Base-by-base conservation (phyloP, 1,284 basidiomycete species). In the Chiua sp. region DNA sequence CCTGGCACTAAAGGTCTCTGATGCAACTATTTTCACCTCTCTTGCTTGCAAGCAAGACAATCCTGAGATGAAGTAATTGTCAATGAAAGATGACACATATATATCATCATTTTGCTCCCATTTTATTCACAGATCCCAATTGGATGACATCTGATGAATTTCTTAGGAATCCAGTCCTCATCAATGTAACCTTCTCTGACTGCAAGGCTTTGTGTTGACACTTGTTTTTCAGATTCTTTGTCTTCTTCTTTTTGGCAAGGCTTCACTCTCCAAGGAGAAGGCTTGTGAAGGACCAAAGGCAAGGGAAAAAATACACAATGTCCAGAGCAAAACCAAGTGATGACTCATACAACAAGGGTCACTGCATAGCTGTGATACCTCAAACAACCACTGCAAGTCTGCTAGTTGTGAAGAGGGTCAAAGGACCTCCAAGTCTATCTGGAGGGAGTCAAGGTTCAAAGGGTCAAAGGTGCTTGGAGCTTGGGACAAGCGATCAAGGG, bases 191-290 rank as follows among this genome's bases (percentile, higher is more conserved):
- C 35, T 7, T 28, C 16, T 50, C 8, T 50, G 15, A n/a, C 28
- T 35, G 11, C 33, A 12, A 18, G 23, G 26, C 32, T 20, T 33
- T 7, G 23, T 32, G 30, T 52, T 52, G 50, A 7, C 6, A 26
- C 16, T 47, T 28, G 26, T 52, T 50, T 16, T 2, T 6, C 5
- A 56, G 59, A 26, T 59, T 22, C 6, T 50, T 28, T 20, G 1
- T 55, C 47, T 61, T 20, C 53, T 57, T 4, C 32, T 63, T 1
- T 53, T 16, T 32, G 55, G 61, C 3, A 63, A 35, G 47, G 20
- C 33, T 33, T 18, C 39, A 2, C 55, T 57, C 18, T 52, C 44
- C 7, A 42, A 23, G 4, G 46, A n/a, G 20, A 63, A 54, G 39
- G 23, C 23, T 18, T 13, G 22, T n/a, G 47, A 60, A 15, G 44